Percentiles rank a stretch among this genome's conserved stretches.
These are phyloP conservation scores for Diaporthe australafricana DNA, from an alignment of 2,329 filamentous ascomycete species.

Conservation along the genomic window DNA sequence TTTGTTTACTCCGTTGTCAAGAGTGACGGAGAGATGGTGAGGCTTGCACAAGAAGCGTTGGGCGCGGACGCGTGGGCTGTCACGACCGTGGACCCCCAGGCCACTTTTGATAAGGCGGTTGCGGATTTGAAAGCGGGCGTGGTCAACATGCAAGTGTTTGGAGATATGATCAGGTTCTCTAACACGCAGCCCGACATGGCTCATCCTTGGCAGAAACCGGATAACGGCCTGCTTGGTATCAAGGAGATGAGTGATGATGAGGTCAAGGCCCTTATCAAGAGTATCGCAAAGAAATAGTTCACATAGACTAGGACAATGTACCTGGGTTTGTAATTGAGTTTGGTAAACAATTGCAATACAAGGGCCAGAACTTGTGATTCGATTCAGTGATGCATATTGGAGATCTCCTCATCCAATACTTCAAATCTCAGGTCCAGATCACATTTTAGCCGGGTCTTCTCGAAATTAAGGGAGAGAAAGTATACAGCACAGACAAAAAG, in stretches of 20 bases:
- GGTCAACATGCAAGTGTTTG: constrained; percentile 41
- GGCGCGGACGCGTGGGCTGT: constrained; percentile 41
- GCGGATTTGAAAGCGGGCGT: constrained; percentile 47
- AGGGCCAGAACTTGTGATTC: too few species aligned
- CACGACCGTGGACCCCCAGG: constrained; percentile 43
- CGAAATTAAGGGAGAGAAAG: too few species aligned
- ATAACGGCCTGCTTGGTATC: constrained; percentile 53
- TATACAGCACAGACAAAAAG: too few species aligned
- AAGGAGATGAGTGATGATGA: constrained; percentile 47
- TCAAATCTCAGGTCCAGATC: too few species aligned
- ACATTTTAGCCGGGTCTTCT: too few species aligned
- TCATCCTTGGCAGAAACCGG: constrained; percentile 46
- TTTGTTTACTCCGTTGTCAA: constrained; percentile 38
- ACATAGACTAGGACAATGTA: too few species aligned
- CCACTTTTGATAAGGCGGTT: constrained; percentile 44
- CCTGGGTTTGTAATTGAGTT: too few species aligned
- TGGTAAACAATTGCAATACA: too few species aligned
- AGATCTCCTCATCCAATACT: too few species aligned
- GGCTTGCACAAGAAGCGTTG: constrained; percentile 19
- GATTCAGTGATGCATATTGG: too few species aligned
- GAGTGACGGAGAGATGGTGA: constrained; percentile 20
- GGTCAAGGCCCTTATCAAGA: constrained; percentile 42
- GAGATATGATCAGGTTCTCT: constrained; percentile 42
- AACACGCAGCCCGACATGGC: constrained; percentile 37
- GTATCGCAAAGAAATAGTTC: too few species aligned